Conservation (phyloP, 2,329 filamentous ascomycete species). For the Rhytidhysteron rufulum region DNA sequence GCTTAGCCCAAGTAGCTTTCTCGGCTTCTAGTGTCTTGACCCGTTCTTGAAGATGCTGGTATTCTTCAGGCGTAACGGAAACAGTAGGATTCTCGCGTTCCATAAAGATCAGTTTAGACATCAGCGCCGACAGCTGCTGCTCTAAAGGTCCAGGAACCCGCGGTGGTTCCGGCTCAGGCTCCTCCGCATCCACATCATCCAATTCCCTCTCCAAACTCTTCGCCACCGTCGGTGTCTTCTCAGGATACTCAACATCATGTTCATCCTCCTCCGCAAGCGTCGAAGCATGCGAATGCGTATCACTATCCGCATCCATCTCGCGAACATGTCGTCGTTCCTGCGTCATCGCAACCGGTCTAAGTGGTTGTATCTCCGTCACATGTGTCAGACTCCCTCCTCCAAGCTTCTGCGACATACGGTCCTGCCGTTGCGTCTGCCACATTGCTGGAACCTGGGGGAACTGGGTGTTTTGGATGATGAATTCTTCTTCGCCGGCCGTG, state of each 20-base stretch:
- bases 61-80: conserved; percentile 36
- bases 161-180: conserved; percentile 8
- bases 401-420: conserved; percentile 23
- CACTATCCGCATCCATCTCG: conserved; percentile 24
- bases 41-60: conserved; percentile 24
- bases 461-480: conserved; percentile 8
- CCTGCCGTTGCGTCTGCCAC: conserved; percentile 21
- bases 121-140: conserved; percentile 32
- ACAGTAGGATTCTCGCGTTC: conserved; percentile 30
- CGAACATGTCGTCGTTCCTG: conserved; percentile 9
- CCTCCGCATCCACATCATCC: conserved; percentile 6
- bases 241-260: conserved; percentile 20
- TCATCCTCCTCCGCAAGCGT: conserved; percentile 26
- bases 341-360: conserved; percentile 9
- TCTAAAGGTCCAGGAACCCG: conserved; percentile 30
- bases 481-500: conserved; percentile 23
- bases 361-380: conserved; percentile 10
- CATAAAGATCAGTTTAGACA: conserved; percentile 35
- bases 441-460: conserved; percentile 18
- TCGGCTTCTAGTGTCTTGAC: conserved; percentile 34
- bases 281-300: conserved; percentile 24
- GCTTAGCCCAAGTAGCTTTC: conserved; percentile 31
- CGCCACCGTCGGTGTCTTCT: conserved; percentile 25
- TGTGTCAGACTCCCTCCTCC: conserved; percentile 8
- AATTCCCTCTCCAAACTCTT: conserved; percentile 6